Base-by-base conservation (phyloP, 306 rosid genomes). In the Begonia loranthoides region DNA sequence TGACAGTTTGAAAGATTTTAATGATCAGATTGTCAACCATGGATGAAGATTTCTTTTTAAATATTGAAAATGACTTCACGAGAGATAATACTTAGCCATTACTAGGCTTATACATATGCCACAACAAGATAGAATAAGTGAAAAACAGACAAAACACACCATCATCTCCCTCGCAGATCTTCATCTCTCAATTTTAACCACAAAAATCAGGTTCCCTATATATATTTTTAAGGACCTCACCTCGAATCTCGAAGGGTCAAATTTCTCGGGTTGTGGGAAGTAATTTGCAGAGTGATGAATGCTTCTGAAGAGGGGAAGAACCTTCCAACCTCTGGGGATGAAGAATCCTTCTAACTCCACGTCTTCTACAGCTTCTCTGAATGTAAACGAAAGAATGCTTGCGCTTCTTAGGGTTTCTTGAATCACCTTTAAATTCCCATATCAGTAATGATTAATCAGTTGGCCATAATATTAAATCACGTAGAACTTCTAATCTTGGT, bases 311-410 rank as follows among this genome's bases (percentile, higher is more conserved):
- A 88, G 82, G 10, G 97, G 97, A 59, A 88, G 93, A 45, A 88
- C 95, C 69, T 88, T 88, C 97, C 97, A 88, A 56, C 97, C 93
- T 65, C 69, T 88, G 1, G 97, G 97, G 75, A 88, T 81, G 6
- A 66, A n/a, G 64, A 79, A 84, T n/a, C 97, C 95, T 57, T 84
- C 76, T 22, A 81, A 60, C 66, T 75, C 95, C 13, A 88, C 87
- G 51, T 88, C 93, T 72, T 64, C 63, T 1, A 77, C 89, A 1
- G 97, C 97, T 66, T 88, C 97, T 68, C 97, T 77, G 73, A 84
- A 88, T 62, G 97, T 88, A 69, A 88, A 88, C 4, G 97, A 84
- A 45, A 88, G 45, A 47, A 88, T 82, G 67, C 95, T 81, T 60
- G 95, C 95, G 46, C 71, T 67, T 72, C 97, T 75, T 62, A 88